Conservation (phyloP, 1,284 basidiomycete species). For the Mycosarcoma maydis region DNA sequence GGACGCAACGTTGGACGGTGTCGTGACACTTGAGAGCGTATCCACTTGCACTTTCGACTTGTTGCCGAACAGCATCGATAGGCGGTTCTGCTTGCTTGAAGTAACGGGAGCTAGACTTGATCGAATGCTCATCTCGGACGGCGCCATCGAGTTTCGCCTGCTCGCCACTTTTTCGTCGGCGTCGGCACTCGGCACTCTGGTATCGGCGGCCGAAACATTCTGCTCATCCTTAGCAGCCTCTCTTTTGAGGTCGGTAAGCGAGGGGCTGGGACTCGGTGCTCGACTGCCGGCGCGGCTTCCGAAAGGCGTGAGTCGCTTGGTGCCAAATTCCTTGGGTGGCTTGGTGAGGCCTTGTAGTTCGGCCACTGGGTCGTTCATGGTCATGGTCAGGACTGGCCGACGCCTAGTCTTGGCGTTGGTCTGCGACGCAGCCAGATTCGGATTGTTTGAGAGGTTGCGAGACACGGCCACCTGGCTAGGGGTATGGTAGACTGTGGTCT, state of each 20-base stretch:
- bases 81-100: slow-evolving; percentile 9
- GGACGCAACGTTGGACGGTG: not conserved
- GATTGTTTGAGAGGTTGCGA: slow-evolving; percentile 20
- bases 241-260: slow-evolving; percentile 27
- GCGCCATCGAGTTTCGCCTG: slow-evolving; percentile 24
- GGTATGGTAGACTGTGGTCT: slow-evolving; percentile 42
- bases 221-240: slow-evolving; percentile 5
- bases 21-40: not conserved
- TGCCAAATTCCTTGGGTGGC: slow-evolving; percentile 28
- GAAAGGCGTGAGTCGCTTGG: slow-evolving; percentile 46
- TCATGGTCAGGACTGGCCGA: slow-evolving; percentile 53
- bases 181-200: not conserved
- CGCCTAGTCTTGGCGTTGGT: slow-evolving; percentile 13
- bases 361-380: slow-evolving; percentile 55
- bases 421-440: slow-evolving; percentile 8
- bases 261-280: slow-evolving; percentile 42
- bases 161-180: not conserved
- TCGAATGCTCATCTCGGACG: slow-evolving; percentile 9
- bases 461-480: slow-evolving; percentile 34
- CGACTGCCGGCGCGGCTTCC: slow-evolving; percentile 48
- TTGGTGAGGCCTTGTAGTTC: slow-evolving; percentile 55
- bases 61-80: slow-evolving; percentile 32
- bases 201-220: not conserved
- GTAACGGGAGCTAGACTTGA: slow-evolving; percentile 7
- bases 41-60: slow-evolving; percentile 20